Conservation (phyloP, 139 green algal genomes). For the Nannochloris sp. region DNA sequence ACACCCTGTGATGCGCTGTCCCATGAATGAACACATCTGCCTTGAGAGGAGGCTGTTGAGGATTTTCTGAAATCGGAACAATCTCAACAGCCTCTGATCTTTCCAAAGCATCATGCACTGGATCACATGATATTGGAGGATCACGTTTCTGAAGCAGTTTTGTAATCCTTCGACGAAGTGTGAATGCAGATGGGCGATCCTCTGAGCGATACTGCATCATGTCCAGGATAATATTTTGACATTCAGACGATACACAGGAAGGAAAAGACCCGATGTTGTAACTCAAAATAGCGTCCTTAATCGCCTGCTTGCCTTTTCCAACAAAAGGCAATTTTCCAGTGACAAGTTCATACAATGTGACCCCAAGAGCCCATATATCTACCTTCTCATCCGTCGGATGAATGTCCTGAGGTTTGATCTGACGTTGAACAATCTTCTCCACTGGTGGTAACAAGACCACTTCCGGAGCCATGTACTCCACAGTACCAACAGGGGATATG, state of each 20-base stretch:
- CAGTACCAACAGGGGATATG: slow-evolving; percentile 63
- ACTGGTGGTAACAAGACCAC: slow-evolving; percentile 46
- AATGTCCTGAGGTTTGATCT: slow-evolving; percentile 35
- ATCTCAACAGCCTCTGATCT: no score
- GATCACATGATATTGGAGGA: not conserved
- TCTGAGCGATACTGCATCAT: slow-evolving; percentile 53
- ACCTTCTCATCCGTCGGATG: slow-evolving; percentile 50
- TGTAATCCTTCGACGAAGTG: slow-evolving; percentile 24
- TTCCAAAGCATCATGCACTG: no score
- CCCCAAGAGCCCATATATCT: slow-evolving; percentile 64
- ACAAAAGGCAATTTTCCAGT: slow-evolving; percentile 58
- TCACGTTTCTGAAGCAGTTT: not conserved
- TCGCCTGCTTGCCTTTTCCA: slow-evolving; percentile 43
- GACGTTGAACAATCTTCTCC: slow-evolving; percentile 40
- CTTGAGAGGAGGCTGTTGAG: slow-evolving; percentile 5
- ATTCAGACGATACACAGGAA: slow-evolving; percentile 23
- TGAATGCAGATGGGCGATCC: slow-evolving; percentile 43
- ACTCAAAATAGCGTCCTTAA: slow-evolving; percentile 43
- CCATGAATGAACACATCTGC: no score
- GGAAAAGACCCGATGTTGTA: slow-evolving; percentile 37
- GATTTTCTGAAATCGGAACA: slow-evolving; percentile 37
- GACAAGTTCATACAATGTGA: slow-evolving; percentile 67
- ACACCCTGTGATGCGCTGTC: no score
- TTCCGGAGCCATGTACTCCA: slow-evolving; percentile 75
- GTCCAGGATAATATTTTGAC: slow-evolving; percentile 37